These are phyloP conservation scores for Chalara sp. DNA, from an alignment of 2,329 filamentous ascomycete species.

Conservation along the genomic window DNA sequence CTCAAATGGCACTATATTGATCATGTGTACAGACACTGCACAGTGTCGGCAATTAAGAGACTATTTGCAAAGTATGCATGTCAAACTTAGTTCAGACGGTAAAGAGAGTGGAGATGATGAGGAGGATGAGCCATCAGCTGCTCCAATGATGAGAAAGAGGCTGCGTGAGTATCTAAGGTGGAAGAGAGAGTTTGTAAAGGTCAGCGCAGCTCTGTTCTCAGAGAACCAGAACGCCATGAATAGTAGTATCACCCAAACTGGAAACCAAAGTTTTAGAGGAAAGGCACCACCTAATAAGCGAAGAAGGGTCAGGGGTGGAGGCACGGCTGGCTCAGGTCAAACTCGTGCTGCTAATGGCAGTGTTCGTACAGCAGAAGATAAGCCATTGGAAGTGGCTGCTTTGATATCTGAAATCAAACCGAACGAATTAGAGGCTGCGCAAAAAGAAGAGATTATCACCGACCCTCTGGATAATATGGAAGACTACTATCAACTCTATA, in stretches of 20 bases:
- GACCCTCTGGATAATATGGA: constrained; percentile 90
- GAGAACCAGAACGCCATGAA: constrained; percentile 75
- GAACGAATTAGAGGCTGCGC: constrained; percentile 67
- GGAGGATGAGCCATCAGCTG: constrained; percentile 61
- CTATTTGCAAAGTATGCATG: constrained; percentile 85
- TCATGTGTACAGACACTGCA: constrained; percentile 88
- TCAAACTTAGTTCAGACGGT: constrained; percentile 43
- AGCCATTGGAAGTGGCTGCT: constrained; percentile 72
- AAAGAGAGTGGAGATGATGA: constrained; percentile 29
- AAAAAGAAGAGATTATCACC: constrained; percentile 68
- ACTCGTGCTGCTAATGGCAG: constrained; percentile 66
- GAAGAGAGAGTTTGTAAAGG: constrained; percentile 83
- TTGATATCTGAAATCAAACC: constrained; percentile 78
- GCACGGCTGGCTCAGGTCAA: constrained; percentile 47
- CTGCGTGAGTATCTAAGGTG: constrained; percentile 82
- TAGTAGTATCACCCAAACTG: constrained; percentile 44
- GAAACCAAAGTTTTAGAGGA: constrained; percentile 39
- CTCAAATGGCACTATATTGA: constrained; percentile 84
- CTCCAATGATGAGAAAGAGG: constrained; percentile 84
- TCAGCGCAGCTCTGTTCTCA: constrained; percentile 70
- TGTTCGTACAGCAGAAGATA: constrained; percentile 73
- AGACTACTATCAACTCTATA: constrained; percentile 83
- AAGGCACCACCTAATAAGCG: constrained; percentile 78
- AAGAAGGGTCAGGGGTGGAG: constrained; percentile 75
- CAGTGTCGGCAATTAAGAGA: constrained; percentile 86